Evolutionary conservation across 2,329 filamentous ascomycete genomes (phyloP).

Genomic region (Stemphylium lycopersici): DNA sequence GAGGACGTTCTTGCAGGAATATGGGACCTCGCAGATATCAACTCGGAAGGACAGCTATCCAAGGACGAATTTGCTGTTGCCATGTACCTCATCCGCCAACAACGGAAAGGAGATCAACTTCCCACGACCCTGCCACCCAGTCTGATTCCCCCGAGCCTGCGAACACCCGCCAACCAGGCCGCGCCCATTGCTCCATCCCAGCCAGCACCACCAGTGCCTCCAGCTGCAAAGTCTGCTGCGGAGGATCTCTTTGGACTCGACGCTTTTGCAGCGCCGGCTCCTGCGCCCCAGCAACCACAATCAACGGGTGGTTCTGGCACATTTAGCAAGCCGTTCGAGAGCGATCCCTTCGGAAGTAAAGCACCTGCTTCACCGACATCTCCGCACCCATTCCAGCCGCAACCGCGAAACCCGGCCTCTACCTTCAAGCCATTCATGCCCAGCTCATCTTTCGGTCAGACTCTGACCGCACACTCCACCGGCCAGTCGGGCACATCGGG

Average conservation of each 20-base stretch:
- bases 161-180: conserved; percentile 59
- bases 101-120: conserved; percentile 72
- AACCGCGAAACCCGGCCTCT: conserved; percentile 50
- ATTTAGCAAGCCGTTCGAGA: conserved; percentile 52
- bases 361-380: conserved; percentile 60
- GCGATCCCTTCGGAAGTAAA: conserved; percentile 68
- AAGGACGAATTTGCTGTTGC: conserved; percentile 95
- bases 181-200: conserved; percentile 53
- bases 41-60: conserved; percentile 82
- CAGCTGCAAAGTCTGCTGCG: conserved; percentile 72
- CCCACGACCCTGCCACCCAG: conserved; percentile 80
- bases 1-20: conserved; percentile 92
- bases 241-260: conserved; percentile 96
- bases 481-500: conserved; percentile 62
- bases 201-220: conserved; percentile 49
- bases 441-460: conserved; percentile 89
- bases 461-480: conserved; percentile 76
- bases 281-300: conserved; percentile 63
- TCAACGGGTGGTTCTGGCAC: conserved; percentile 74
- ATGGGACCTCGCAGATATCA: conserved; percentile 96
- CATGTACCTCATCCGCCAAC: conserved; percentile 94
- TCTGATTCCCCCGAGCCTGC: conserved; percentile 85
- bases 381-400: conserved; percentile 55
- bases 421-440: conserved; percentile 91
- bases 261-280: conserved; percentile 62